Base-by-base conservation (phyloP, 2,329 filamentous ascomycete genomes). In the Aspergillus transmontanensis region DNA sequence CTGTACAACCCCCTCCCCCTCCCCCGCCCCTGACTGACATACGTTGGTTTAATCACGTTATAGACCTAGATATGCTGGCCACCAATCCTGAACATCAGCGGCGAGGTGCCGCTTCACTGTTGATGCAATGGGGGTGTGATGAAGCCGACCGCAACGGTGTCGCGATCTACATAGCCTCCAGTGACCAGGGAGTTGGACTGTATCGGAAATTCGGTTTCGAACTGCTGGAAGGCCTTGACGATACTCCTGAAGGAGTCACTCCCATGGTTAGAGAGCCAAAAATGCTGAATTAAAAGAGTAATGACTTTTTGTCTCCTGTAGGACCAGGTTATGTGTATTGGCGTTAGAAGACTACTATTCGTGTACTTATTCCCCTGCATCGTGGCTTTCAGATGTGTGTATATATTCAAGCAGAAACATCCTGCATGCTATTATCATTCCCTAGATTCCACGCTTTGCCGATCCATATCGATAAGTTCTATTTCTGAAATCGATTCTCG, bases 31-130 rank as follows among this genome's bases (percentile, higher is more conserved):
- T 10, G 16, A 26, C 11, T 10, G 51, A 3, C 10, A 11, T 19
- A 26, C 5, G 30, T n/a, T 10, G 6, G 45, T 48, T 16, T 32
- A 51, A 32, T 28, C 16, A 12, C 16, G 1, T 3, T 21, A 6
- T n/a, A 58, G 56, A 58, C 10, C 19, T 58, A 11, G 28, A 48
- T 19, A 62, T 66, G 48, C 50, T 67, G 10, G 63, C 50, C 26
- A 81, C 68, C 2, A 61, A 68, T 30, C 65, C 65, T 2, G 55
- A 59, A 5, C 64, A 68, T 39, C 65, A 63, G 32, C 62, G 66
- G 16, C 65, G 57, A 43, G 69, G 69, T 4, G 69, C 69, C 1
- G 69, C 57, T 1, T 66, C 65, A 9, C 53, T 69, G 62, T 48
- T 71, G 11, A 36, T 71, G 1, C 39, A 64, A 41, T 69, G 69